Evolutionary conservation across 2,329 filamentous ascomycete species (phyloP).

Genomic region (Aspergillus awamori): DNA sequence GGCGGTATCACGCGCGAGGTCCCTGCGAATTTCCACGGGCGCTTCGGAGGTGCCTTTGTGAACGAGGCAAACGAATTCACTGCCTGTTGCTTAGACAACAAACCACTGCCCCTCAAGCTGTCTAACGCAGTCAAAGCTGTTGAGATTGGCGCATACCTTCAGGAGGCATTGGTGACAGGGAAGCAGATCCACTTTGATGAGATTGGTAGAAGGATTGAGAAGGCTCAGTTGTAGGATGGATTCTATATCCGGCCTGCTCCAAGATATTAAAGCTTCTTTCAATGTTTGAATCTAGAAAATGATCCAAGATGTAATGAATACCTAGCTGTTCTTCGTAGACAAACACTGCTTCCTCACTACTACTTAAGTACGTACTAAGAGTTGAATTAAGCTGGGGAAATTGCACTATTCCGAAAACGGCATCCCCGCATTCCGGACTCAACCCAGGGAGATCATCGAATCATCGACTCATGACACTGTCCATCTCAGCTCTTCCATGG

Average conservation of each 20-base stretch:
- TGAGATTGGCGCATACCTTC: slow-evolving; percentile 60
- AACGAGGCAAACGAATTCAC: slow-evolving; percentile 67
- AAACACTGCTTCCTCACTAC: too few species aligned
- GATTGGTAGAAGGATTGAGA: slow-evolving; percentile 52
- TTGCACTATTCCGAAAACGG: not conserved
- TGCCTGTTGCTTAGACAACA: slow-evolving; percentile 59
- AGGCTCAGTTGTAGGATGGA: slow-evolving; percentile 26
- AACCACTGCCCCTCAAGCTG: slow-evolving; percentile 58
- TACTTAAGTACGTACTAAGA: too few species aligned
- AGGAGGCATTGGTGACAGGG: slow-evolving; percentile 57
- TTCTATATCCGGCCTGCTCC: too few species aligned
- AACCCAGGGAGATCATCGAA: not conserved
- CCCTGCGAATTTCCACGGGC: slow-evolving; percentile 64
- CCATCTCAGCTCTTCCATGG: not conserved
- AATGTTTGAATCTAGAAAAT: too few species aligned
- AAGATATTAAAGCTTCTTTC: too few species aligned
- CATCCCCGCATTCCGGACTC: not conserved
- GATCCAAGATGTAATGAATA: too few species aligned
- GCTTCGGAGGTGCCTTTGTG: slow-evolving; percentile 66
- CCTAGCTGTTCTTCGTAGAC: too few species aligned
- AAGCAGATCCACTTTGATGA: slow-evolving; percentile 62
- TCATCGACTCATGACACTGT: not conserved
- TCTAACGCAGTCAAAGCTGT: slow-evolving; percentile 60
- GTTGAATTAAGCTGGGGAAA: not conserved
- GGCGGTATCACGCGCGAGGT: slow-evolving; percentile 61